Evolutionary conservation across 2,329 filamentous ascomycete species (phyloP).

Genomic region (Cordyceps pruinosa): DNA sequence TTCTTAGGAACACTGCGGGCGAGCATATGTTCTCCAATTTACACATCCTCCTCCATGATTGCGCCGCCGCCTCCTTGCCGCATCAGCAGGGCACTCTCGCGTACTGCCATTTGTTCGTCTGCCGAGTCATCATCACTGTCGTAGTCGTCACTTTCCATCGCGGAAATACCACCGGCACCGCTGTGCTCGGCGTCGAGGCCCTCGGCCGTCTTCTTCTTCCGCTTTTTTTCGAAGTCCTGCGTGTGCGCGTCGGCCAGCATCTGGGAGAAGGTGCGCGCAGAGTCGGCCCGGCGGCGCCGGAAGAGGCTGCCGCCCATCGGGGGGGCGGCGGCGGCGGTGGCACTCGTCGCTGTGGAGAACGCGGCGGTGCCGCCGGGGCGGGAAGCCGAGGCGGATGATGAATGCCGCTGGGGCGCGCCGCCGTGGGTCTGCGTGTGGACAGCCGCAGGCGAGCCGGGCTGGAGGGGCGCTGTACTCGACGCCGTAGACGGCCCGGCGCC

Average conservation of each 20-base stretch:
- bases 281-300: constrained; percentile 28
- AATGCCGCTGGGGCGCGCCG: not conserved
- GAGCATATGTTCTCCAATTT: too few relatives aligned
- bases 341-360: constrained; percentile 13
- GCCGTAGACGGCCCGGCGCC: not conserved
- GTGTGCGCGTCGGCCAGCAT: constrained; percentile 80
- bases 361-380: not conserved
- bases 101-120: constrained; percentile 16
- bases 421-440: not conserved
- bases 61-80: not conserved
- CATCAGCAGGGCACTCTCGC: not conserved
- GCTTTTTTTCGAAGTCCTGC: constrained; percentile 84
- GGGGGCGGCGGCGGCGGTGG: constrained; percentile 17
- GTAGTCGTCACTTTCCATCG: constrained; percentile 26
- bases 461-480: not conserved
- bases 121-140: constrained; percentile 25
- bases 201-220: constrained; percentile 24
- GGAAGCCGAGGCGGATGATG: not conserved
- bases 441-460: not conserved
- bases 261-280: constrained; percentile 39
- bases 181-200: not conserved
- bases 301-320: constrained; percentile 17
- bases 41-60: constrained; percentile 5
- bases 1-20: too few relatives aligned
- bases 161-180: constrained; percentile 9